Base-by-base conservation (phyloP, 495 filamentous ascomycete genomes). In the Pyrenopolyporus hunteri region DNA sequence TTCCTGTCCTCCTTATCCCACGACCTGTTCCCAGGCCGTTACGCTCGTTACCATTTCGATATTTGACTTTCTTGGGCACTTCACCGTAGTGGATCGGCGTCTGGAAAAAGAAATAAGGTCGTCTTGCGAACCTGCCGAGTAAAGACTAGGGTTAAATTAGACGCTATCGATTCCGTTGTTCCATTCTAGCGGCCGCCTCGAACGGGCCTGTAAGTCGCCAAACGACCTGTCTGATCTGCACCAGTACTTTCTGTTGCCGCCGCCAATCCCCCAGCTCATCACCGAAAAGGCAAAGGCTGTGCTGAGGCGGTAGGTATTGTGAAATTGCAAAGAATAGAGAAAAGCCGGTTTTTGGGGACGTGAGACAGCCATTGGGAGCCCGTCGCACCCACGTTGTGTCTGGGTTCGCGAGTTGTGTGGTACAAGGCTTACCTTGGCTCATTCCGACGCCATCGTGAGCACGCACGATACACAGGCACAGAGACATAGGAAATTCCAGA, bases 371-470 rank as follows among this genome's bases (percentile, higher is more conserved):
- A 63, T 54, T 55, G 52, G 56, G 53, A 69, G 44, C 50, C n/a
- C 59, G 63, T 69, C 46, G 63, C 46, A 67, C 66, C 69, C 66
- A 65, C 69, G 59, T 61, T 52, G 64, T 67, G 53, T 56, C 57
- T 59, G 69, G 69, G 53, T 60, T 63, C 46, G 59, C 63, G n/a
- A 46, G 48, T 60, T 44, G 60, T 44, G 60, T 67, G 23, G 57
- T 67, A 64, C 64, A 64, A 49, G 63, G 69, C 69, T n/a, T 71
- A 69, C 54, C 29, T 63, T 63, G 57, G 63, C 59, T 66, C 63
- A 65, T 67, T 60, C 69, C 66, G 69, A 71, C 69, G 57, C 63
- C 46, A 52, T 66, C 60, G 66, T 60, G 45, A 57, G 59, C 65
- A 52, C 62, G 67, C 49, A 64, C 63, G 46, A 66, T 59, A 52